Base-by-base conservation (phyloP, 192 early-diverging fungal genomes). In the Backusella westeae region DNA sequence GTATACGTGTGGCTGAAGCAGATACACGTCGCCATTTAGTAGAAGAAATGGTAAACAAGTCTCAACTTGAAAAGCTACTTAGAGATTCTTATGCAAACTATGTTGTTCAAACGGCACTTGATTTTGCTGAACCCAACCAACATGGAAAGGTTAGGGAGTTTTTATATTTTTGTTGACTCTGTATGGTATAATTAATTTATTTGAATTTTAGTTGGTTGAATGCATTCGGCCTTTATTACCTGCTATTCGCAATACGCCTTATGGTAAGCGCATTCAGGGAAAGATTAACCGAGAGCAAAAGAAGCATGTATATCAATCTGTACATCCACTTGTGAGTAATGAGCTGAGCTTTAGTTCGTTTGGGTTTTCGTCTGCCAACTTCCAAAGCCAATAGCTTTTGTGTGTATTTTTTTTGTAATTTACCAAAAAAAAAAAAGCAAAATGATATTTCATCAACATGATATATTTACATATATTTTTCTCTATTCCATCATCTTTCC, bases 81-180 rank as follows among this genome's bases (percentile, higher is more conserved):
- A 85, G 91, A 32, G 95, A 96, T 77, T 94, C 92, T 15, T 96
- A 92, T 72, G 95, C 93, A 59, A 96, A 96, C 78, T 96, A 95
- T 79, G 95, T 96, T 6, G 91, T 96, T 8, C 95, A 96, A 81
- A 96, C 94, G 4, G 91, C 95, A 34, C 83, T 96, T 53, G 95
- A 96, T 76, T 93, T 86, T 80, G 91, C 93, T 5, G 91, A 94
- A 34, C 87, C 86, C 17, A 78, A 86, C 23, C 94, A 94, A 82
- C 89, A 92, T 21, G 75, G 78, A 9, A 84, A 90, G 78, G 87
- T 89, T 75, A n/a, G 34, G 34, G 15, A 8, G 6, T 71, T 71
- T 21, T 1, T 29, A 7, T 39, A 39, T 52, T 19, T 41, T 35
- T 21, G 9, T 73, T 67, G 6, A 12, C 41, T 17, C 21, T 42